phyloP scores from a whole-genome alignment of 306 rosid genomes.

The Urtica urens region DNA sequence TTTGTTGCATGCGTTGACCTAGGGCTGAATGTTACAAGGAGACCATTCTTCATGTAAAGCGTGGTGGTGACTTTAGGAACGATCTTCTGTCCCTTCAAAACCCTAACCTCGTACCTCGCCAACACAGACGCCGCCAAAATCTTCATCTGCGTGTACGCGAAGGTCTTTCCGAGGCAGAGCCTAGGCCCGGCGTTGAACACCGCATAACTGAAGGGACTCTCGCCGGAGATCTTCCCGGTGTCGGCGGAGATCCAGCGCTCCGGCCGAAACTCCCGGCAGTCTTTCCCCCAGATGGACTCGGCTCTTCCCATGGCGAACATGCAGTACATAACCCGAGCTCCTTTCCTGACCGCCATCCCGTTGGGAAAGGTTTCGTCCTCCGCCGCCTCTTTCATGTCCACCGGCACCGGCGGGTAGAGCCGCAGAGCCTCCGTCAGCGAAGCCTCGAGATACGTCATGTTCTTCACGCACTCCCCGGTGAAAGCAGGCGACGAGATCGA shows the following conservation, averaged over 20 bases:
- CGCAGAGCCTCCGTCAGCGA: constrained; percentile 33
- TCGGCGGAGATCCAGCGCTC: constrained; percentile 35
- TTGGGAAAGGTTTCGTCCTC: constrained; percentile 32
- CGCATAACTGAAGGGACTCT: constrained; percentile 27
- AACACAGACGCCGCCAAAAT: constrained; percentile 30
- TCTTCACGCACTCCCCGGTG: constrained; percentile 23
- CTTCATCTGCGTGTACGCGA: constrained; percentile 42
- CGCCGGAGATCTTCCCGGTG: constrained; percentile 14
- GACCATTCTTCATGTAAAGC: constrained; percentile 32
- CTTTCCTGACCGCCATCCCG: constrained; percentile 24
- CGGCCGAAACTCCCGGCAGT: constrained; percentile 39
- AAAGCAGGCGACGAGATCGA: constrained; percentile 13
- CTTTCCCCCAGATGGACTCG: constrained; percentile 37
- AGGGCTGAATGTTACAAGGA: constrained; percentile 28
- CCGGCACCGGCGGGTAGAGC: constrained; percentile 37
- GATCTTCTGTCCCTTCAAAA: constrained; percentile 22
- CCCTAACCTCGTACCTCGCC: constrained; percentile 25
- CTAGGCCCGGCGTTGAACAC: constrained; percentile 43
- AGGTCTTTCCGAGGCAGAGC: constrained; percentile 35
- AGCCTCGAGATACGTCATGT: constrained; percentile 37
- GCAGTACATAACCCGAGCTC: constrained; percentile 23
- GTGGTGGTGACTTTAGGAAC: constrained; percentile 30
- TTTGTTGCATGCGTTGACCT: constrained; percentile 4
- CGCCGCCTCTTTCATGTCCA: constrained; percentile 26
- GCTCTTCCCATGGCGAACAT: constrained; percentile 27